A percentile compares a stretch with the other conserved stretches of the same genome.
Conservation (phyloP, 495 filamentous ascomycete species). For the Melanomma pulvis-pyrius region DNA sequence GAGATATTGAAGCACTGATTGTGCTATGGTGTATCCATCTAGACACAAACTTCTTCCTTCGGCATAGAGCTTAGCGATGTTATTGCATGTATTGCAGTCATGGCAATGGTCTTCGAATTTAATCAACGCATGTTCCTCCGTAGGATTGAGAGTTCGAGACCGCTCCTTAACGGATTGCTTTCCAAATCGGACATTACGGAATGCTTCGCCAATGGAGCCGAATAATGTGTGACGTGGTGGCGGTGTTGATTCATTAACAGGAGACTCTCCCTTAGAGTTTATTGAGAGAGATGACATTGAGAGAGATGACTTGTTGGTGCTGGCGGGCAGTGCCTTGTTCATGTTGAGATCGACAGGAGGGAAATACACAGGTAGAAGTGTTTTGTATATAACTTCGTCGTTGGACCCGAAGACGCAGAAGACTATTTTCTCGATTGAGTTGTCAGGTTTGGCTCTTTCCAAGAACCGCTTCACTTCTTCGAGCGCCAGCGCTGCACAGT, state of each 20-base stretch:
- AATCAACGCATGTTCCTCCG: slow-evolving; percentile 16
- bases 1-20: slow-evolving; percentile 22
- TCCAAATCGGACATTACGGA: slow-evolving; percentile 29
- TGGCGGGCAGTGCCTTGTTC: slow-evolving; percentile 14
- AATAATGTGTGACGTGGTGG: slow-evolving; percentile 19
- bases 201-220: slow-evolving; percentile 28
- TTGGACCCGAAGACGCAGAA: slow-evolving; percentile 32
- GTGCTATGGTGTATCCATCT: slow-evolving; percentile 17
- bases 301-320: not conserved
- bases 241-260: not conserved
- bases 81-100: slow-evolving; percentile 20
- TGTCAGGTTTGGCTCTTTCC: slow-evolving; percentile 8
- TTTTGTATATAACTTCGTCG: slow-evolving; percentile 29
- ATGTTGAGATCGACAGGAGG: slow-evolving; percentile 23
- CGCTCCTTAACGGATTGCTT: slow-evolving; percentile 18
- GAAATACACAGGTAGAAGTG: slow-evolving; percentile 30
- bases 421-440: slow-evolving; percentile 27
- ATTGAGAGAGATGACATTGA: not conserved
- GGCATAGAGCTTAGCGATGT: slow-evolving; percentile 11
- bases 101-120: slow-evolving; percentile 24
- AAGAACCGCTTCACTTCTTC: slow-evolving; percentile 36
- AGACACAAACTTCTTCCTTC: slow-evolving; percentile 5
- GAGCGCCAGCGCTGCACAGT: slow-evolving; percentile 23
- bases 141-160: slow-evolving; percentile 1
- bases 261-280: not conserved